A percentile compares a stretch with the other conserved stretches of the same genome.
These are phyloP conservation scores for Fusarium poae DNA, from an alignment of 2,329 filamentous ascomycete species.

Conservation along the genomic window DNA sequence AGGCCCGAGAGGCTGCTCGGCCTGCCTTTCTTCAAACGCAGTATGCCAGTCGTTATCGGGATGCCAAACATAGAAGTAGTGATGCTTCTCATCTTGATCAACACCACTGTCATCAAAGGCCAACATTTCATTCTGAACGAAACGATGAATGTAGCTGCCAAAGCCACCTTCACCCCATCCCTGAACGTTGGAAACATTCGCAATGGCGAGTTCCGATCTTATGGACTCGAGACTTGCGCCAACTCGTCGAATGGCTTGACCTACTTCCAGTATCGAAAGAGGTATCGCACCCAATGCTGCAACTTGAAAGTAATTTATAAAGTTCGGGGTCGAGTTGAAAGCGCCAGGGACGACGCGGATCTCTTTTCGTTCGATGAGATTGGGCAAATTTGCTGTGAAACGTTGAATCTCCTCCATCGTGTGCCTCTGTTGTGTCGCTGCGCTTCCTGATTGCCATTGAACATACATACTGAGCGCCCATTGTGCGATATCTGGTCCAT, in stretches of 20 bases:
- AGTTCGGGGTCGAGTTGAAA: background rate
- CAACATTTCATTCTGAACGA: background rate
- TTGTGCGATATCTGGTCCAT: no score
- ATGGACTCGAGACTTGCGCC: background rate
- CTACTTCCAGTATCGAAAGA: background rate
- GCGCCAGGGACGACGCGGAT: background rate
- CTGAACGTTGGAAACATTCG: background rate
- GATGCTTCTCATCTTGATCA: fast-evolving
- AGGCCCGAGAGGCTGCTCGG: fast-evolving
- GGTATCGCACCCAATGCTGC: fast-evolving
- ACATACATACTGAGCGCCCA: background rate
- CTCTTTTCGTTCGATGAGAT: background rate
- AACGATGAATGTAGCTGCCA: background rate
- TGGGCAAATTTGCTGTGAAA: fast-evolving
- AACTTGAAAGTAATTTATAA: fast-evolving
- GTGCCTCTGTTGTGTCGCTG: background rate
- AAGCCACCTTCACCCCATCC: background rate
- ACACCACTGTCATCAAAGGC: background rate
- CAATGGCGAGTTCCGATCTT: background rate
- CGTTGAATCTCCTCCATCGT: background rate
- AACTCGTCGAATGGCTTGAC: background rate
- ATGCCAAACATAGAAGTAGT: background rate
- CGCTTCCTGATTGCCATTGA: background rate
- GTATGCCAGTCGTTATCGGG: background rate
- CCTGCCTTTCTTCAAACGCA: background rate